These are phyloP conservation scores for Lachnellula occidentalis DNA, from an alignment of 2,329 filamentous ascomycete genomes.

Conservation along the genomic window DNA sequence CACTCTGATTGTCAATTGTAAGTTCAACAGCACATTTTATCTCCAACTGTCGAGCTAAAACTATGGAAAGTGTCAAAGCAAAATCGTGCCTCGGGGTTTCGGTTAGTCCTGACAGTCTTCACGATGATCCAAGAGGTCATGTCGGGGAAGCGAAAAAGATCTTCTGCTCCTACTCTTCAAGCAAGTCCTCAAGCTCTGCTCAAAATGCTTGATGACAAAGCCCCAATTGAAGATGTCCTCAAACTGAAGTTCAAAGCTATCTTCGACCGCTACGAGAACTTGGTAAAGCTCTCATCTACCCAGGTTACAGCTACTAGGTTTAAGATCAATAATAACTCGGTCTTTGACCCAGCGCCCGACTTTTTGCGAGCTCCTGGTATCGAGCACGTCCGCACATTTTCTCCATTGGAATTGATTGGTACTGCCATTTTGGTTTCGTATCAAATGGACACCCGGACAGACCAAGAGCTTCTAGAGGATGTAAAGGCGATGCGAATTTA, in stretches of 20 bases:
- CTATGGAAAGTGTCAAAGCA: slow-evolving; percentile 30
- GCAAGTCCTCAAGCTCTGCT: slow-evolving; percentile 28
- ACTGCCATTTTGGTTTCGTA: slow-evolving; percentile 30
- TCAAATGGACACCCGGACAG: slow-evolving; percentile 26
- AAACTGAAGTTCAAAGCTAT: slow-evolving; percentile 28
- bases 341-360: slow-evolving; percentile 27
- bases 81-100: slow-evolving; percentile 31
- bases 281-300: slow-evolving; percentile 28
- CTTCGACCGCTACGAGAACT: slow-evolving; percentile 30
- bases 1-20: slow-evolving; percentile 32
- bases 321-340: slow-evolving; percentile 23
- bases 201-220: slow-evolving; percentile 28
- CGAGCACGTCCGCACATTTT: slow-evolving; percentile 31
- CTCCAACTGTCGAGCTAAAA: slow-evolving; percentile 3
- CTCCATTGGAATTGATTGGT: slow-evolving; percentile 32
- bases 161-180: slow-evolving; percentile 25
- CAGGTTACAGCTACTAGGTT: slow-evolving; percentile 20
- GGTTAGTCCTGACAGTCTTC: slow-evolving; percentile 32
- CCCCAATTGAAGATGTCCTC: slow-evolving; percentile 23
- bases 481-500: slow-evolving; percentile 30
- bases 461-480: slow-evolving; percentile 29
- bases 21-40: slow-evolving; percentile 9
- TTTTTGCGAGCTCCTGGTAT: slow-evolving; percentile 22
- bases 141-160: slow-evolving; percentile 9
- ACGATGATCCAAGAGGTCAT: slow-evolving; percentile 31